Evolutionary conservation across 148 eudicot genomes (phyloP).

Genomic region (Pharnaceum exiguum): DNA sequence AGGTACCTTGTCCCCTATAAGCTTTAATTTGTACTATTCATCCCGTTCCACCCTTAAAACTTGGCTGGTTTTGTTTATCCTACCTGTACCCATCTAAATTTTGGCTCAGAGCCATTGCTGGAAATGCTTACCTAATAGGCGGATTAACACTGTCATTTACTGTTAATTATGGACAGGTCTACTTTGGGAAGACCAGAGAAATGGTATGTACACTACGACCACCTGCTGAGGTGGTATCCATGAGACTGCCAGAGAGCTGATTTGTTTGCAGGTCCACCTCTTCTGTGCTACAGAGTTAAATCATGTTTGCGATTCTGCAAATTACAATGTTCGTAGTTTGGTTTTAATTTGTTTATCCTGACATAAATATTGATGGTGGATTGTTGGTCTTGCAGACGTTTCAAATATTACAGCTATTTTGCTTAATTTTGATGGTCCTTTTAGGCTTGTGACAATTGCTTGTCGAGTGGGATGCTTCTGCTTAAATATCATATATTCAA

Average conservation of each 20-base stretch:
- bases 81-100: too few relatives aligned
- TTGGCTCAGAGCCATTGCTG: too few relatives aligned
- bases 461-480: background rate
- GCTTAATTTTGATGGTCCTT: background rate
- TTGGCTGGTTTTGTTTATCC: too few relatives aligned
- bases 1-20: constrained; percentile 51
- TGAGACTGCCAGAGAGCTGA: constrained; percentile 63
- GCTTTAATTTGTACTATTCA: background rate
- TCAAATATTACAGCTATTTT: background rate
- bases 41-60: too few relatives aligned
- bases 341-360: background rate
- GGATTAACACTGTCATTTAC: too few relatives aligned
- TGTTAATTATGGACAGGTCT: constrained; percentile 47
- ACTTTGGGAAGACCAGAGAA: constrained; percentile 97
- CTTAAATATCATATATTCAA: too few relatives aligned
- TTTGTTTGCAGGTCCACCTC: background rate
- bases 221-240: constrained; percentile 62
- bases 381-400: background rate
- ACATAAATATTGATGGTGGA: background rate
- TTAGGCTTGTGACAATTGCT: too few relatives aligned
- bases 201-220: constrained; percentile 96
- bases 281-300: background rate
- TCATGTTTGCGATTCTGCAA: background rate
- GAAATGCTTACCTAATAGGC: too few relatives aligned
- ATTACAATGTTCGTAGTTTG: background rate